Evolutionary conservation across 345 rosid genomes (phyloP).

Genomic region (Rhodamnia argentea): DNA sequence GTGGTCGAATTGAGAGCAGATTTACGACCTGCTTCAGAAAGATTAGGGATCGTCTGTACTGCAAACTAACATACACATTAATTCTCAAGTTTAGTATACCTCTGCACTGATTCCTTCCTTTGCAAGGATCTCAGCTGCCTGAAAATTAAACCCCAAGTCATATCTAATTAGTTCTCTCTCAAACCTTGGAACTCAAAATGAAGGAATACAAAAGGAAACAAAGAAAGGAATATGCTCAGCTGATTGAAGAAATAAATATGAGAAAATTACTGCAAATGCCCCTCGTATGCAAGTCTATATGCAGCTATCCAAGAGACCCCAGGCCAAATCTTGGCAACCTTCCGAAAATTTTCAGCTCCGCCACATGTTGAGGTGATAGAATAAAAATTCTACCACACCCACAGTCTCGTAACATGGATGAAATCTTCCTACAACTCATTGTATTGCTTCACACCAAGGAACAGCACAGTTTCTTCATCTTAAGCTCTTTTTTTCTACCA

Average conservation of each 20-base stretch:
- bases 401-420: neutral
- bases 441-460: neutral
- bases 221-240: neutral
- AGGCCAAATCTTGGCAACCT: neutral
- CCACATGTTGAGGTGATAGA: neutral
- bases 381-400: neutral
- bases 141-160: slow-evolving; percentile 1
- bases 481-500: neutral
- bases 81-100: slow-evolving; percentile 27
- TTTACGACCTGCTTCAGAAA: slow-evolving; percentile 53
- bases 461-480: neutral
- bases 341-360: neutral
- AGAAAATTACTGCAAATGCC: neutral
- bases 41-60: neutral
- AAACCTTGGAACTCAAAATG: neutral
- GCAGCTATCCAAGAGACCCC: neutral
- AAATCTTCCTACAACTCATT: neutral
- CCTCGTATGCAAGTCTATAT: neutral
- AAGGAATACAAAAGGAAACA: neutral
- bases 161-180: neutral
- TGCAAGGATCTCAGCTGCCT: slow-evolving; percentile 84
- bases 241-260: neutral
- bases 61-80: neutral
- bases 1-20: slow-evolving; percentile 80
- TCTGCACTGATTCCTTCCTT: slow-evolving; percentile 85